These are phyloP conservation scores for Planoprotostelium fungivorum DNA, from an alignment of 78 protist species.

Conservation along the genomic window DNA sequence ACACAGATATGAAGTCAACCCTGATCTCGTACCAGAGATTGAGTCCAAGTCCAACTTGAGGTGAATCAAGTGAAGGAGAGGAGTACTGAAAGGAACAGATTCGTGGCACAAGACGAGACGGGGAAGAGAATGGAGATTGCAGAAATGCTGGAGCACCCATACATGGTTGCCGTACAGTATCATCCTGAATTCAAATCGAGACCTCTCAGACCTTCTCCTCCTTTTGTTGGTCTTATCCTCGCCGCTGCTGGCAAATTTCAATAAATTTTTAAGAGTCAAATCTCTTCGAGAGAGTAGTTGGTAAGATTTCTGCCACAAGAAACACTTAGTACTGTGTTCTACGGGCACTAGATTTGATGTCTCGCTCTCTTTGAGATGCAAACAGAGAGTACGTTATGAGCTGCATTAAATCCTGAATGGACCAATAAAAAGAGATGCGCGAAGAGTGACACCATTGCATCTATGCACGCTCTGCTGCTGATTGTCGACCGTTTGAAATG, in stretches of 20 bases:
- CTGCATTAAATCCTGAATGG: too few relatives aligned
- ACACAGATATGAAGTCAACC: conserved; percentile 93
- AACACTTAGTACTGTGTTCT: too few relatives aligned
- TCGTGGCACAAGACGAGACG: conserved; percentile 38
- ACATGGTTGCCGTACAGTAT: conserved; percentile 85
- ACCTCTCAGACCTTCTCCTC: conserved; percentile 89
- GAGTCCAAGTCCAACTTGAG: conserved; percentile 20
- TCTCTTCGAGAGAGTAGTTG: too few relatives aligned
- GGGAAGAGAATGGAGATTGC: conserved; percentile 68
- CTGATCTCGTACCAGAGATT: conserved; percentile 60
- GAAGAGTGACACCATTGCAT: too few relatives aligned
- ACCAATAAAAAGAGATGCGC: too few relatives aligned
- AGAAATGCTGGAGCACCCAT: conserved; percentile 75
- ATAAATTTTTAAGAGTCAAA: too few relatives aligned
- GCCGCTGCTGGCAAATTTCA: conserved; percentile 37
- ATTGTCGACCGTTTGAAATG: too few relatives aligned
- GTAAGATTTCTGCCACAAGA: too few relatives aligned
- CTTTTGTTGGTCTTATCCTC: conserved; percentile 78
- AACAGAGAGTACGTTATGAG: too few relatives aligned
- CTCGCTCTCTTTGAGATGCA: too few relatives aligned
- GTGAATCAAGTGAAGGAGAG: conserved; percentile 9
- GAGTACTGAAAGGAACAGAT: conserved; percentile 7
- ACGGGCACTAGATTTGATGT: too few relatives aligned
- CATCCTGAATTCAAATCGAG: conserved; percentile 95
- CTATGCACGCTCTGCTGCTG: too few relatives aligned